Base-by-base conservation (phyloP, 1,139 yeast genomes). In the Candida sp. region DNA sequence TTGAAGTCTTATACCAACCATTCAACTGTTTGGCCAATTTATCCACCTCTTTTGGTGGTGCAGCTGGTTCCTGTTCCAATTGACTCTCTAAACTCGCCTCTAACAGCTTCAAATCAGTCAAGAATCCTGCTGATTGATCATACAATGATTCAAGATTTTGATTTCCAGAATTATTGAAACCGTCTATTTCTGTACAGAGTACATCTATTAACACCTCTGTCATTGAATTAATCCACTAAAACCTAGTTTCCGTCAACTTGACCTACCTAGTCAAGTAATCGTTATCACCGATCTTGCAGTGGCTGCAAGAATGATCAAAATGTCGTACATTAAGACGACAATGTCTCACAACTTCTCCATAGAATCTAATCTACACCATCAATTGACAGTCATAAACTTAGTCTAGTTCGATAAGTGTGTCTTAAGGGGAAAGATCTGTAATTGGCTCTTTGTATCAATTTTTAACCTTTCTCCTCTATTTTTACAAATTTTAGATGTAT, bases 1-100 rank as follows among this genome's bases (percentile, higher is more conserved):
- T 71, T 6, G 74, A 67, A 23, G 50, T 47, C 50, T 64, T 66
- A 48, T 73, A 72, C 79, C 79, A 73, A 5, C 42, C 36, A 38
- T 57, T 49, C 49, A 43, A 21, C 19, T 21, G 33, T 42, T 37
- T 53, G 2, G 55, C 54, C 21, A 52, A 21, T 12, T 46, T 47
- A 25, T 42, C 39, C 2, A 33, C 12, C 3, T 35, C 35, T 19
- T 32, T 35, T 7, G 22, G 22, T 9, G 32, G 29, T n/a, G 41
- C 45, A 19, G 34, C 40, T 12, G 35, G 37, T 33, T 51, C 53
- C 9, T 40, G 33, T 33, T 49, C 49, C 8, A 53, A 36, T 36
- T 59, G 55, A 4, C 40, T 25, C 37, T 54, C 61, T 23, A 72
- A 52, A 6, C 56, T 53, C 4, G 58, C 35, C 46, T 72, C 75